These are phyloP conservation scores for Coemansia sp. DNA, from an alignment of 192 early-diverging fungal species.

Conservation along the genomic window DNA sequence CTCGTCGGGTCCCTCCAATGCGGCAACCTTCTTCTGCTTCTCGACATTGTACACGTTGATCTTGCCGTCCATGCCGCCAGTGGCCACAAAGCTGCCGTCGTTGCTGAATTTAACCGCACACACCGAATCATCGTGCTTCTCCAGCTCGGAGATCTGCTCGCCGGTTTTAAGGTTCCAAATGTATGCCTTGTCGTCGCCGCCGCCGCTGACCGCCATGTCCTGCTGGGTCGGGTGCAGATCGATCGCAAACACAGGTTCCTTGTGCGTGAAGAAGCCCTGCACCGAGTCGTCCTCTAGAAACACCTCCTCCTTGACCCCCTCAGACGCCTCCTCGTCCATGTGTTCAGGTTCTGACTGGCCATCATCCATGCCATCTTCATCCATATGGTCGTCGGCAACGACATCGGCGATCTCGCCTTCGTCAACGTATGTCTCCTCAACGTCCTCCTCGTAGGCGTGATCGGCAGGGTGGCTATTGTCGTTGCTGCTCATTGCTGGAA, in stretches of 20 bases:
- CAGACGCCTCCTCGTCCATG: conserved; percentile 45
- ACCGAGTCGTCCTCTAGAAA: conserved; percentile 74
- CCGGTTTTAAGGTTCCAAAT: conserved; percentile 85
- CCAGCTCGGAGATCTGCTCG: conserved; percentile 61
- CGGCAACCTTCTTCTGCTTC: conserved; percentile 12
- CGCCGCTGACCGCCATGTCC: conserved; percentile 72
- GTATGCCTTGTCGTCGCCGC: conserved; percentile 89
- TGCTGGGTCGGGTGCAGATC: conserved; percentile 72
- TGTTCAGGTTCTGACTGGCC: no score
- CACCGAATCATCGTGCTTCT: conserved; percentile 85
- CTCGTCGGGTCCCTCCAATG: conserved; percentile 87
- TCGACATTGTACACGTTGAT: conserved; percentile 55
- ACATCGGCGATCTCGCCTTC: conserved; percentile 30
- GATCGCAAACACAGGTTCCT: conserved; percentile 84
- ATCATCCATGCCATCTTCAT: neutral
- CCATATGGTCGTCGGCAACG: conserved; percentile 10
- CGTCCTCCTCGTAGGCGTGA: conserved; percentile 49
- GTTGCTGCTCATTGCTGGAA: conserved; percentile 36
- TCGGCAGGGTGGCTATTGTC: conserved; percentile 47
- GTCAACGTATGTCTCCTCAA: conserved; percentile 48
- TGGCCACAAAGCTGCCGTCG: conserved; percentile 80
- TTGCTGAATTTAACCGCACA: conserved; percentile 73
- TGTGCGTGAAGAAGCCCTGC: conserved; percentile 87
- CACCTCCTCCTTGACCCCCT: conserved; percentile 13
- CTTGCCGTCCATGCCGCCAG: conserved; percentile 95